Evolutionary conservation across 2,329 filamentous ascomycete genomes (phyloP), one percentile per base, ranked within the genome.

Genomic region (Verticillium isaacii): DNA sequence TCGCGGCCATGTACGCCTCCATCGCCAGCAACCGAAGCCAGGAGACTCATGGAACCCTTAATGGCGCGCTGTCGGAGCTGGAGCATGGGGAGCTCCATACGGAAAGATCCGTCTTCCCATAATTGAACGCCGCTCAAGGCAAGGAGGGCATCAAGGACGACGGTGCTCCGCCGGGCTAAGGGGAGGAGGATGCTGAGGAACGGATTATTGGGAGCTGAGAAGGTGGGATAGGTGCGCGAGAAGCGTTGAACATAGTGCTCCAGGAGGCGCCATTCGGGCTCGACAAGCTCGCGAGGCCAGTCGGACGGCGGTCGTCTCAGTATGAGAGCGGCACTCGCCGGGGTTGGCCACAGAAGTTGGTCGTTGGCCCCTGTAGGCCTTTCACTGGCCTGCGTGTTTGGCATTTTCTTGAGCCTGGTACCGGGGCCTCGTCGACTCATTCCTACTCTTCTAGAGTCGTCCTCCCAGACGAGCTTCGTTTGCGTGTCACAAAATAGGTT

Each of bases 221-320:
- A 66, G 3, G 64, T 57, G 2, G 65, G 66, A 36, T 65, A 67
- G 17, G 62, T 65, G 34, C 63, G 58, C 2, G 65, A 66, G 37
- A 68, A 67, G 8, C 60, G 57, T 23, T 67, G 66, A 12, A 66
- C 63, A 52, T 67, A 67, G 52, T 64, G 63, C 32, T 65, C 55
- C 34, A 67, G 64, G 12, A 66, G 58, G 12, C 58, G 60, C 4
- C 52, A 64, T 58, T 67, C 65, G 29, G 50, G 50, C 1, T 32
- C 23, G 32, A 61, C 59, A 7, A 67, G 61, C 15, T 65, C 56
- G 6, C 14, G 14, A 36, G 34, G 34, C 34, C 34, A 36, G 34
- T 36, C 34, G 9, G 34, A 36, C 34, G 34, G 34, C 34, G 34
- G 34, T 36, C 14, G 29, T 29, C 29, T 29, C 29, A 29, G 29